phyloP scores from a whole-genome alignment of 2,329 filamentous ascomycete genomes.

The Apiospora rasikravindrae region DNA sequence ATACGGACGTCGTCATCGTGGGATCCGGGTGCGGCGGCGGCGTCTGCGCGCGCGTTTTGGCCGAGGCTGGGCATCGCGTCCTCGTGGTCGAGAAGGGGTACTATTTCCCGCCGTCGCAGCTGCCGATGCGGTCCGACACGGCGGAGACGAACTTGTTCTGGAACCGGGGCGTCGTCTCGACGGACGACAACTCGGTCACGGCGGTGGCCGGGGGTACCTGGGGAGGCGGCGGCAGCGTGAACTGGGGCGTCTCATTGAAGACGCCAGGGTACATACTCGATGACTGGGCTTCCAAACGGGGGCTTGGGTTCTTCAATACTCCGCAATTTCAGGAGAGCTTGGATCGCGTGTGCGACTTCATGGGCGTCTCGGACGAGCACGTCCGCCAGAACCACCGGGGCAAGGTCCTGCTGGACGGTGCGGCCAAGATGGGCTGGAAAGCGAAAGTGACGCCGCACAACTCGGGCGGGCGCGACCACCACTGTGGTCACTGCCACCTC shows the following conservation, averaged over 20 bases:
- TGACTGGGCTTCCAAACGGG: conserved; percentile 65
- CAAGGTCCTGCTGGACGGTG: conserved; percentile 65
- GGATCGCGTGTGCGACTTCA: conserved; percentile 51
- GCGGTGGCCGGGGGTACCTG: conserved; percentile 66
- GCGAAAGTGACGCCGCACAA: conserved; percentile 72
- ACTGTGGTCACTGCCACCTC: conserved; percentile 56
- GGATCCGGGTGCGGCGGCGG: conserved; percentile 75
- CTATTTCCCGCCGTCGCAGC: conserved; percentile 65
- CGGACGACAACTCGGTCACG: conserved; percentile 56
- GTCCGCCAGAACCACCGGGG: conserved; percentile 68
- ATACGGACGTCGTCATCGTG: conserved; percentile 72
- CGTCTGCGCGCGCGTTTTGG: conserved; percentile 71
- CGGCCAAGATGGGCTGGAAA: conserved; percentile 67
- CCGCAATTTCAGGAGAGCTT: conserved; percentile 65
- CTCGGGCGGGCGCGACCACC: conserved; percentile 66
- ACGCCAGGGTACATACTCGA: conserved; percentile 69
- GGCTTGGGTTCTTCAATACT: conserved; percentile 68
- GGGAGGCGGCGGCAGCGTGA: conserved; percentile 76
- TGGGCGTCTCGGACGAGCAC: conserved; percentile 43
- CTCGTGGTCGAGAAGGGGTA: conserved; percentile 74
- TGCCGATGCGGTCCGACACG: conserved; percentile 66
- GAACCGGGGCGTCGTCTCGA: conserved; percentile 53
- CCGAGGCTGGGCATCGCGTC: conserved; percentile 57
- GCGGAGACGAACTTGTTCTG: conserved; percentile 64
- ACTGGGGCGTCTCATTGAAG: conserved; percentile 61